These are phyloP conservation scores for Escovopsis sp. DNA, from an alignment of 2,329 filamentous ascomycete species.

Conservation along the genomic window DNA sequence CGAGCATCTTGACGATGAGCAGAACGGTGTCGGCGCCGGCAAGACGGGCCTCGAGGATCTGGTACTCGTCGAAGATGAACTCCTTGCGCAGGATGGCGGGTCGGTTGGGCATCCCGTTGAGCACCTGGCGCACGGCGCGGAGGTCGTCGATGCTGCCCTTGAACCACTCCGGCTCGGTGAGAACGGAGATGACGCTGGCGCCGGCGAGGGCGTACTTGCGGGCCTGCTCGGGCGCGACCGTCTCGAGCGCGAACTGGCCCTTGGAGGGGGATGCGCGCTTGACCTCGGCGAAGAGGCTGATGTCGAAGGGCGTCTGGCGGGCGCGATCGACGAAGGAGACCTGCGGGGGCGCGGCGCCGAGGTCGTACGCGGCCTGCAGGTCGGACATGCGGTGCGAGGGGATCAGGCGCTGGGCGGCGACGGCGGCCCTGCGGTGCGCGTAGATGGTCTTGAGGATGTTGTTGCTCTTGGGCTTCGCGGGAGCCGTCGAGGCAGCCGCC, in stretches of 20 bases:
- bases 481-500: conserved; percentile 5
- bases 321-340: conserved; percentile 68
- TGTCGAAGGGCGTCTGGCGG: conserved; percentile 65
- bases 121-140: conserved; percentile 67
- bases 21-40: conserved; percentile 90
- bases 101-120: conserved; percentile 83
- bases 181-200: conserved; percentile 93
- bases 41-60: conserved; percentile 85
- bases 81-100: conserved; percentile 90
- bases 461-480: conserved; percentile 34
- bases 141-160: conserved; percentile 95
- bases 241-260: conserved; percentile 76
- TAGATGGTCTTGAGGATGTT: conserved; percentile 92
- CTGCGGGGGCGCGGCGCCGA: conserved; percentile 71
- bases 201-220: conserved; percentile 84
- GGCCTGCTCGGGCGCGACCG: conserved; percentile 80
- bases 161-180: conserved; percentile 98
- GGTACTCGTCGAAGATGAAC: conserved; percentile 96
- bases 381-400: conserved; percentile 74
- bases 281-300: conserved; percentile 94
- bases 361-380: conserved; percentile 71
- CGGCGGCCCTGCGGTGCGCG: conserved; percentile 56
- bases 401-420: conserved; percentile 67
- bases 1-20: conserved; percentile 96
- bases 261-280: conserved; percentile 95